These are phyloP conservation scores for Populus trichocarpa DNA, from an alignment of 441 rosid species.

Conservation along the genomic window DNA sequence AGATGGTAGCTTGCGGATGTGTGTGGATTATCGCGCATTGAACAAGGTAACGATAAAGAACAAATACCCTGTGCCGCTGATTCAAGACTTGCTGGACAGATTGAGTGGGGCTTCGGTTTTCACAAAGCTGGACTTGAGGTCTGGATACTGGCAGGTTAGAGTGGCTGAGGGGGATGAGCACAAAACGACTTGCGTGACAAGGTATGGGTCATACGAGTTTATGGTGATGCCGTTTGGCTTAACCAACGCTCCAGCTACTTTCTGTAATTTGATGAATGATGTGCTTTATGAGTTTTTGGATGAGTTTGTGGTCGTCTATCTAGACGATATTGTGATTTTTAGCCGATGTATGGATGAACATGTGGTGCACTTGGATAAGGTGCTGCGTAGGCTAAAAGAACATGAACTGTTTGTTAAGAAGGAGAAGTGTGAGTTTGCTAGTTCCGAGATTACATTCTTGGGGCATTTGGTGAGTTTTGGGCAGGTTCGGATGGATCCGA, in stretches of 20 bases:
- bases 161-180: not conserved
- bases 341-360: too few species aligned
- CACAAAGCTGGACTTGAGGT: not conserved
- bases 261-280: not conserved
- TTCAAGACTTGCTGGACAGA: not conserved
- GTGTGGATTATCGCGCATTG: too few species aligned
- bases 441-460: not conserved
- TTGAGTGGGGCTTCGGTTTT: not conserved
- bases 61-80: too few species aligned
- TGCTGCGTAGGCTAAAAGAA: too few species aligned
- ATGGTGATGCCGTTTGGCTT: not conserved
- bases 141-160: not conserved
- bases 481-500: not conserved
- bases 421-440: too few species aligned
- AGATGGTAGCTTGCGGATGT: too few species aligned
- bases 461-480: not conserved
- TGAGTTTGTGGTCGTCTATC: not conserved
- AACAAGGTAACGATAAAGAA: too few species aligned
- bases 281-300: not conserved
- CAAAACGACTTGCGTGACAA: not conserved
- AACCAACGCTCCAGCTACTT: not conserved
- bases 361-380: too few species aligned
- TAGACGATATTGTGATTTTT: not conserved
- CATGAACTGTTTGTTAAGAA: too few species aligned
- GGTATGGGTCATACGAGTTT: not conserved